A percentile compares a stretch with the other conserved stretches of the same genome.
Evolutionary conservation across 208 protist genomes (phyloP).

Genomic region (Phytomonas serpens): DNA sequence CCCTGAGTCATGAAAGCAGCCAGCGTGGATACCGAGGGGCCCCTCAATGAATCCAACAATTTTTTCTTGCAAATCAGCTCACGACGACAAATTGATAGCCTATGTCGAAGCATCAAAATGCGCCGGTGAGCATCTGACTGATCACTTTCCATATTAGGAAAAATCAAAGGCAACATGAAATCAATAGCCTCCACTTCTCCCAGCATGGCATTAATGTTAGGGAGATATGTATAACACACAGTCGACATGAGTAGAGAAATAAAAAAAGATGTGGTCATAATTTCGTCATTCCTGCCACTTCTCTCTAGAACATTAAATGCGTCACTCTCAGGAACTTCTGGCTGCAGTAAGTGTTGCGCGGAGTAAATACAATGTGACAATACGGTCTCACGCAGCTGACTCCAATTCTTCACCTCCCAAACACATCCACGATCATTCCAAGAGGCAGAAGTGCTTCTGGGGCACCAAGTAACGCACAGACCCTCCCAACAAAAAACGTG

Average conservation of each 20-base stretch:
- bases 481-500: slow-evolving; percentile 28
- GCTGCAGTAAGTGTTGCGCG: too few relatives aligned
- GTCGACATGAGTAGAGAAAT: slow-evolving; percentile 25
- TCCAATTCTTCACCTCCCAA: slow-evolving; percentile 29
- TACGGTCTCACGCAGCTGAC: slow-evolving; percentile 24
- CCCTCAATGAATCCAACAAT: slow-evolving; percentile 30
- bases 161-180: slow-evolving; percentile 45
- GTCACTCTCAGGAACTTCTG: neutral
- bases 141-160: slow-evolving; percentile 37
- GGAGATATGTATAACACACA: slow-evolving; percentile 36
- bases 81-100: slow-evolving; percentile 34
- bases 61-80: slow-evolving; percentile 42
- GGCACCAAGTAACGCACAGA: slow-evolving; percentile 40
- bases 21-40: slow-evolving; percentile 23
- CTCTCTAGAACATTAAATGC: neutral
- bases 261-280: slow-evolving; percentile 23
- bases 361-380: slow-evolving; percentile 3
- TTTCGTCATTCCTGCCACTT: neutral
- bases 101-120: slow-evolving; percentile 41
- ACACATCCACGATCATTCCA: slow-evolving; percentile 4
- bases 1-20: slow-evolving; percentile 22
- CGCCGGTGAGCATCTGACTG: slow-evolving; percentile 58
- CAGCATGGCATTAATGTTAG: slow-evolving; percentile 34
- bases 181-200: slow-evolving; percentile 60
- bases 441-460: slow-evolving; percentile 18